These are phyloP conservation scores for Kluyveromyces aestuarii DNA, from an alignment of 805 yeast species.

Conservation along the genomic window DNA sequence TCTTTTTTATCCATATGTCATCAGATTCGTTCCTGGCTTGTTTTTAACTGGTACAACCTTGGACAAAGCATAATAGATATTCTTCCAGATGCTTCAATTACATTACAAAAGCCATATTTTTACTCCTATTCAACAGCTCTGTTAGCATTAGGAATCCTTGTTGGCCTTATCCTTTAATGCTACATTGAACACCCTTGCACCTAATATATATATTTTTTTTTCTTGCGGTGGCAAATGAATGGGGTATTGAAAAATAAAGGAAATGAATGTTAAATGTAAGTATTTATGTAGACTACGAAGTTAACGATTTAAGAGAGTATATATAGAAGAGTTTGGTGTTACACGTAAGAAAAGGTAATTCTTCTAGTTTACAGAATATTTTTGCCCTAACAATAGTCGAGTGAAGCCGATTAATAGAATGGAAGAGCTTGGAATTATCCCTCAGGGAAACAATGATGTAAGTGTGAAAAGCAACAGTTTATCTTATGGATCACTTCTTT, in stretches of 20 bases:
- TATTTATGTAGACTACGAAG: too few relatives aligned
- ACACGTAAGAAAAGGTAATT: too few relatives aligned
- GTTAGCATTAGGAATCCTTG: not conserved
- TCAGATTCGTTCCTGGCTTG: not conserved
- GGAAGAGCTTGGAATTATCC: conserved; percentile 56
- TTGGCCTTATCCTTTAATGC: not conserved
- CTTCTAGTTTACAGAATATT: too few relatives aligned
- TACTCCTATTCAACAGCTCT: conserved; percentile 11
- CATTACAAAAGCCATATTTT: conserved; percentile 9
- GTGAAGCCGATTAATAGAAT: conserved; percentile 19
- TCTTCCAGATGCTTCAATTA: conserved; percentile 4
- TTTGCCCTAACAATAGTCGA: not conserved
- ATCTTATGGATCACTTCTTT: conserved; percentile 25
- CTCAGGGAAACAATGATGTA: conserved; percentile 14
- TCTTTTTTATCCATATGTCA: not conserved
- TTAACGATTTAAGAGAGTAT: too few relatives aligned
- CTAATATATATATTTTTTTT: too few relatives aligned
- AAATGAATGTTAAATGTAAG: not conserved
- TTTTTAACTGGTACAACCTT: not conserved
- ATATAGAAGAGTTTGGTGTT: too few relatives aligned
- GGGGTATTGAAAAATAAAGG: not conserved
- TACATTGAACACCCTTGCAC: not conserved
- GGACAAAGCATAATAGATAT: not conserved
- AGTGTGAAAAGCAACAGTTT: conserved; percentile 22
- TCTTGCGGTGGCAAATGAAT: not conserved